Conservation (phyloP, 352 stramenopile genomes). For the Plasmopara muralis region DNA sequence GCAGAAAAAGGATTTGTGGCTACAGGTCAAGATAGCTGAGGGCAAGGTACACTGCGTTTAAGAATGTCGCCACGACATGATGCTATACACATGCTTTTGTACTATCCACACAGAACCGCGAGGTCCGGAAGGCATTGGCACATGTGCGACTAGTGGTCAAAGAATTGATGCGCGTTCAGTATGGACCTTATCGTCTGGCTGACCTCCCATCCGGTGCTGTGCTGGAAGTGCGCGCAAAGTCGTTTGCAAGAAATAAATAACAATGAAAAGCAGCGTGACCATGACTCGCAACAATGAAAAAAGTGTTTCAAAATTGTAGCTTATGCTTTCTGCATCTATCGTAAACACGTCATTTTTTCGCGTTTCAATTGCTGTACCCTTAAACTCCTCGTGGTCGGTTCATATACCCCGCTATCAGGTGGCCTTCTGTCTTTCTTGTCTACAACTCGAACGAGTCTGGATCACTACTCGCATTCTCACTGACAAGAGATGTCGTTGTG, state of each 20-base stretch:
- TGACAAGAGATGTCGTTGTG: slow-evolving; percentile 21
- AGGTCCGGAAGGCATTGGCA: slow-evolving; percentile 84
- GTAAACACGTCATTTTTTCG: not conserved
- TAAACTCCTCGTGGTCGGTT: slow-evolving; percentile 13
- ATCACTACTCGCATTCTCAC: slow-evolving; percentile 32
- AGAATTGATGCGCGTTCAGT: slow-evolving; percentile 84
- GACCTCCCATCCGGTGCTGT: slow-evolving; percentile 70
- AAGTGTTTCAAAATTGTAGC: slow-evolving; percentile 4
- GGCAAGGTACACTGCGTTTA: slow-evolving; percentile 51
- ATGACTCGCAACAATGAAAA: slow-evolving; percentile 14
- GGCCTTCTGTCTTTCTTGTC: slow-evolving; percentile 7
- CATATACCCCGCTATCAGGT: slow-evolving; percentile 17
- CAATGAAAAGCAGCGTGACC: slow-evolving; percentile 2
- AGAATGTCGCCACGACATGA: too few species aligned
- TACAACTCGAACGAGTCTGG: slow-evolving; percentile 66
- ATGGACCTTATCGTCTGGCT: slow-evolving; percentile 82
- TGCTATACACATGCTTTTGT: not conserved
- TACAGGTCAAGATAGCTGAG: slow-evolving; percentile 80
- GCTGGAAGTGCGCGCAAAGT: slow-evolving; percentile 66
- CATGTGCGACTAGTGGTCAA: slow-evolving; percentile 85
- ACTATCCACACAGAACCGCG: slow-evolving; percentile 62
- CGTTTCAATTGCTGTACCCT: slow-evolving; percentile 15
- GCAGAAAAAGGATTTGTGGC: slow-evolving; percentile 87
- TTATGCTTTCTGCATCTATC: not conserved
- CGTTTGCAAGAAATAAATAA: slow-evolving; percentile 7